These are phyloP conservation scores for Citrus medica DNA, from an alignment of 345 rosid species.

Conservation along the genomic window DNA sequence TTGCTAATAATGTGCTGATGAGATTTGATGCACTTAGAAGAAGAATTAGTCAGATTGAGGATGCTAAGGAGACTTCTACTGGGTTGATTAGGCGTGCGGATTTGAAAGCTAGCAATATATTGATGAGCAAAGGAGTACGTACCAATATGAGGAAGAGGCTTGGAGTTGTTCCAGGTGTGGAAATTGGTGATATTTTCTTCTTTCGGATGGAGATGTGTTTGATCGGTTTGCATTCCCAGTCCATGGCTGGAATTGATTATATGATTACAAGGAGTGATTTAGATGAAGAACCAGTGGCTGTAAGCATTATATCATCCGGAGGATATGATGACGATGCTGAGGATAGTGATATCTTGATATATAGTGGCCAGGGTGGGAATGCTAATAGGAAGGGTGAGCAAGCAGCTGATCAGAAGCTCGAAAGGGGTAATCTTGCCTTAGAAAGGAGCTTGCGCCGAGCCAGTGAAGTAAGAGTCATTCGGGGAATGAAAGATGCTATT, in stretches of 20 bases:
- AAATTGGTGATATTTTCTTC: slow-evolving; percentile 79
- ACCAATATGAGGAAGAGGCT: slow-evolving; percentile 65
- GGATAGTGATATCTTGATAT: slow-evolving; percentile 62
- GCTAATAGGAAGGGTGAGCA: slow-evolving; percentile 51
- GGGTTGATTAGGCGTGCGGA: slow-evolving; percentile 39
- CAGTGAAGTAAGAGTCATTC: slow-evolving; percentile 62
- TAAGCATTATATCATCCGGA: slow-evolving; percentile 84
- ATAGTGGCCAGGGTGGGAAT: slow-evolving; percentile 82
- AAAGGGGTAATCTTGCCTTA: slow-evolving; percentile 91
- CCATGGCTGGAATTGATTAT: slow-evolving; percentile 95
- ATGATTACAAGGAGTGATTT: slow-evolving; percentile 44
- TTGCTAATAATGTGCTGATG: slow-evolving; percentile 35
- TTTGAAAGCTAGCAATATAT: slow-evolving; percentile 41
- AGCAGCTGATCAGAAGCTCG: slow-evolving; percentile 77
- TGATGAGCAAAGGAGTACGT: slow-evolving; percentile 59
- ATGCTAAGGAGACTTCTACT: slow-evolving; percentile 29
- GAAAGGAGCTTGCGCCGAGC: slow-evolving; percentile 74
- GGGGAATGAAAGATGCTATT: slow-evolving; percentile 53
- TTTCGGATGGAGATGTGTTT: slow-evolving; percentile 86
- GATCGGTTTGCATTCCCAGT: slow-evolving; percentile 73
- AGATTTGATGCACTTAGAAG: slow-evolving; percentile 50
- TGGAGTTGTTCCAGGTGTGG: slow-evolving; percentile 79
- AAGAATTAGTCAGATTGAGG: slow-evolving; percentile 46
- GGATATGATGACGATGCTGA: slow-evolving; percentile 77
- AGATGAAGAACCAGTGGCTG: slow-evolving; percentile 73